Percentiles rank a stretch among this genome's conserved stretches.
Evolutionary conservation across 345 rosid species (phyloP).

Genomic region (Sonneratia caseolaris): DNA sequence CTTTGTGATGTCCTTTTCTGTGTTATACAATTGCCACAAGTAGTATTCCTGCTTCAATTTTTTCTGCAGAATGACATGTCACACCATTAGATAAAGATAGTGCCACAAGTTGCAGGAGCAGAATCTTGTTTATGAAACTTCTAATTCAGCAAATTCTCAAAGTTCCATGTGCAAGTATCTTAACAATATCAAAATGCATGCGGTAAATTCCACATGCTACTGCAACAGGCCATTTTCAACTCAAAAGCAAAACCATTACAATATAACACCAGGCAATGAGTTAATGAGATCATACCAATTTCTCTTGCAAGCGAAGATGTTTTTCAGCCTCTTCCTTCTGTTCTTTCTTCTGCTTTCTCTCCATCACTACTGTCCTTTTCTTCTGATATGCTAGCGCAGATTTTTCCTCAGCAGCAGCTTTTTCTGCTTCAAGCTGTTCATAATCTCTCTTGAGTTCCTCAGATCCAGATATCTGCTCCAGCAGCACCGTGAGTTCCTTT

Average conservation of each 20-base stretch:
- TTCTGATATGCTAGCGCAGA: conserved; percentile 73
- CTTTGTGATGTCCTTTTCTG: conserved; percentile 61
- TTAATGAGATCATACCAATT: conserved; percentile 49
- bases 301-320: conserved; percentile 73
- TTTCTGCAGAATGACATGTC: conserved; percentile 41
- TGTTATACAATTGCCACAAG: conserved; percentile 77
- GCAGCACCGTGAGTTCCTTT: conserved; percentile 76
- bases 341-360: conserved; percentile 95
- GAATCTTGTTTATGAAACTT: neutral
- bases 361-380: conserved; percentile 64
- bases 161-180: neutral
- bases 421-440: conserved; percentile 66
- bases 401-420: conserved; percentile 78
- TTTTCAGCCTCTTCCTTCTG: conserved; percentile 99
- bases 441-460: conserved; percentile 90
- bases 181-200: neutral
- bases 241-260: neutral
- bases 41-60: conserved; percentile 68
- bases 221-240: neutral
- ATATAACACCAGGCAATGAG: neutral
- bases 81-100: neutral
- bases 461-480: conserved; percentile 95
- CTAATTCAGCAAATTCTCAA: neutral
- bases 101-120: neutral
- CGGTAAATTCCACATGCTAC: neutral